These are phyloP conservation scores for Lachnellula cervina DNA, from an alignment of 2,329 filamentous ascomycete species.

Conservation along the genomic window DNA sequence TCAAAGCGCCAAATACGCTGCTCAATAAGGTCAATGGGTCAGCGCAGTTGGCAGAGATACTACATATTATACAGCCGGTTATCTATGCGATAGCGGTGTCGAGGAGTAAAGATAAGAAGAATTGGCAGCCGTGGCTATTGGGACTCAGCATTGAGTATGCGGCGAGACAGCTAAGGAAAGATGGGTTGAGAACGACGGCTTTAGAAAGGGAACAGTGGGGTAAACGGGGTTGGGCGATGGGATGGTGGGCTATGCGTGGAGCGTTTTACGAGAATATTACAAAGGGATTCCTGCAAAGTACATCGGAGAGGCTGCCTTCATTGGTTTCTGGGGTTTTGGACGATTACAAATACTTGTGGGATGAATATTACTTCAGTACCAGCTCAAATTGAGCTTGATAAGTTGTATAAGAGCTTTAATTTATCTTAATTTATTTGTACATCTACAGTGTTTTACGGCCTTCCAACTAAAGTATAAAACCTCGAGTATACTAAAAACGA, in stretches of 20 bases:
- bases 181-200: slow-evolving; percentile 63
- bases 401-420: not conserved
- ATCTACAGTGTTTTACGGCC: not conserved
- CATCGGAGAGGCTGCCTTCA: slow-evolving; percentile 40
- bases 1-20: slow-evolving; percentile 83
- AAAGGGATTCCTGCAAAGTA: slow-evolving; percentile 63
- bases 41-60: slow-evolving; percentile 74
- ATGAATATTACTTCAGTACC: slow-evolving; percentile 81
- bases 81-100: slow-evolving; percentile 82
- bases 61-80: slow-evolving; percentile 86
- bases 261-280: slow-evolving; percentile 94
- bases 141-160: slow-evolving; percentile 82
- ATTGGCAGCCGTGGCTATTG: slow-evolving; percentile 89
- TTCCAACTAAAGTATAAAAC: too few relatives aligned
- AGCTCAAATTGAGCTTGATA: slow-evolving; percentile 25
- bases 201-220: slow-evolving; percentile 87
- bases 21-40: slow-evolving; percentile 75
- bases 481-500: too few relatives aligned
- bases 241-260: slow-evolving; percentile 96
- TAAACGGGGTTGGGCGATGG: slow-evolving; percentile 83
- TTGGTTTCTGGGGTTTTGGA: slow-evolving; percentile 82
- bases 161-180: slow-evolving; percentile 74
- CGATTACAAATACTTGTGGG: slow-evolving; percentile 97
- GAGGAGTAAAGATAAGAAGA: slow-evolving; percentile 60
- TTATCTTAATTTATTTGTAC: not conserved